Percentiles rank a stretch among this genome's conserved stretches.
These are phyloP conservation scores for Aphanomyces astaci DNA, from an alignment of 352 stramenopile genomes.

Conservation along the genomic window DNA sequence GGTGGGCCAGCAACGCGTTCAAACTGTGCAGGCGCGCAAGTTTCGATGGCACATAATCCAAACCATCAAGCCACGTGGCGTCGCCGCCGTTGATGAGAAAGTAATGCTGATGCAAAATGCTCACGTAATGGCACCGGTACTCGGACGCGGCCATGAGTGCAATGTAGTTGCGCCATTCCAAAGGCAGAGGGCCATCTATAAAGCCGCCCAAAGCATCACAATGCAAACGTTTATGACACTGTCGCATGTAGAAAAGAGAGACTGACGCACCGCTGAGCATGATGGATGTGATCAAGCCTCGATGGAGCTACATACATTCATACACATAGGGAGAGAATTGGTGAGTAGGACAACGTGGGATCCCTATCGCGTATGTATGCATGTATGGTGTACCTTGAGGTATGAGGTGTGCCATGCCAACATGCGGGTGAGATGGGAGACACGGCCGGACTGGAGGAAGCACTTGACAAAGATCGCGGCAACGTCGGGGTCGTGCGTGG, in stretches of 20 bases:
- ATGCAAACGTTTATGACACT: too few species aligned
- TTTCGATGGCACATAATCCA: constrained; percentile 75
- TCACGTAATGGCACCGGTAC: constrained; percentile 70
- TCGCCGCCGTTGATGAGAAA: constrained; percentile 78
- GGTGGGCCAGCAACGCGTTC: constrained; percentile 73
- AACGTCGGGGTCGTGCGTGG: constrained; percentile 46
- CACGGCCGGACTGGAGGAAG: constrained; percentile 61
- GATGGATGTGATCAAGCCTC: constrained; percentile 50
- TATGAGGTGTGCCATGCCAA: constrained; percentile 77
- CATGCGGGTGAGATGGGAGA: constrained; percentile 68
- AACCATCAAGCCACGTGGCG: constrained; percentile 69
- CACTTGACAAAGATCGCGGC: constrained; percentile 38
- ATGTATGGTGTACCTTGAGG: constrained; percentile 30
- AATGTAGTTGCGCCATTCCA: constrained; percentile 80
- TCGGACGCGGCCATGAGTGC: constrained; percentile 72
- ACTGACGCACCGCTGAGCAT: constrained; percentile 42
- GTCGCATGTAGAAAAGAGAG: too few species aligned
- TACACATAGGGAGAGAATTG: too few species aligned
- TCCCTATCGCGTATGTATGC: background rate
- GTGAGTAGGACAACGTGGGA: background rate
- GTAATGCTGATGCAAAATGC: constrained; percentile 72
- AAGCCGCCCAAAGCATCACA: too few species aligned
- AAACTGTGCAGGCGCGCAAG: constrained; percentile 76
- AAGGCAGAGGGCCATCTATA: constrained; percentile 61
- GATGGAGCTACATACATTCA: constrained; percentile 49